A percentile compares a stretch with the other conserved stretches of the same genome.
phyloP scores from a whole-genome alignment of 2,329 filamentous ascomycete species.

The Blumeriella jaapii region DNA sequence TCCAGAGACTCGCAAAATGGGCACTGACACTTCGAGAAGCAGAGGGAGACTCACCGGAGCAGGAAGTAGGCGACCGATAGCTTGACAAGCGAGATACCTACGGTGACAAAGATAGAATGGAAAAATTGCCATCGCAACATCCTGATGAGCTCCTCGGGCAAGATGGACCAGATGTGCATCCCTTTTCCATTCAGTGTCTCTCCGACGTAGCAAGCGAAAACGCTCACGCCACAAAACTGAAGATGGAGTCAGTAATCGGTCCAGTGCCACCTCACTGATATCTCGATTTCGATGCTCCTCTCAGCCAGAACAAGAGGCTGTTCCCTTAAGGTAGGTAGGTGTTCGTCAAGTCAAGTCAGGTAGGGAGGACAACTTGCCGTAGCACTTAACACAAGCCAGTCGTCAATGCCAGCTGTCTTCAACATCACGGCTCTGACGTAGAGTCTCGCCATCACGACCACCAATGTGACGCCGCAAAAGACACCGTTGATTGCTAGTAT shows the following conservation, averaged over 20 bases:
- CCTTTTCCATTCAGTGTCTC: constrained; percentile 35
- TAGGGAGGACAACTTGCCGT: no score
- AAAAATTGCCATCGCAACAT: constrained; percentile 32
- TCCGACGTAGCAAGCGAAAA: constrained; percentile 21
- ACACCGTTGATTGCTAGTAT: constrained; percentile 31
- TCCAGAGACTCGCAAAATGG: no score
- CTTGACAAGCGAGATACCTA: constrained; percentile 34
- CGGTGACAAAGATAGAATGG: constrained; percentile 33
- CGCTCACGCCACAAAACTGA: constrained; percentile 9
- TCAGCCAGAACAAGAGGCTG: no score
- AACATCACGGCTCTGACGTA: constrained; percentile 35
- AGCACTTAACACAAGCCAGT: constrained; percentile 34
- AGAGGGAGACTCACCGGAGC: no score
- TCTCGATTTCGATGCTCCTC: no score
- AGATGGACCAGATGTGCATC: constrained; percentile 29
- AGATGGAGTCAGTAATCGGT: background rate
- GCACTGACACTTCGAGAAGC: no score
- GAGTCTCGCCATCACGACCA: constrained; percentile 29
- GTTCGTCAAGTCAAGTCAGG: no score
- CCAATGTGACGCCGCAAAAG: constrained; percentile 27
- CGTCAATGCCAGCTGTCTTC: constrained; percentile 35
- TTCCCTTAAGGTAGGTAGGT: no score
- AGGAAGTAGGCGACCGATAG: constrained; percentile 37
- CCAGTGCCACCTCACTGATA: no score
- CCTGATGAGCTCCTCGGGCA: constrained; percentile 22